Conservation (phyloP, 2,329 filamentous ascomycete genomes). For the Sporothrix euskadiensis region DNA sequence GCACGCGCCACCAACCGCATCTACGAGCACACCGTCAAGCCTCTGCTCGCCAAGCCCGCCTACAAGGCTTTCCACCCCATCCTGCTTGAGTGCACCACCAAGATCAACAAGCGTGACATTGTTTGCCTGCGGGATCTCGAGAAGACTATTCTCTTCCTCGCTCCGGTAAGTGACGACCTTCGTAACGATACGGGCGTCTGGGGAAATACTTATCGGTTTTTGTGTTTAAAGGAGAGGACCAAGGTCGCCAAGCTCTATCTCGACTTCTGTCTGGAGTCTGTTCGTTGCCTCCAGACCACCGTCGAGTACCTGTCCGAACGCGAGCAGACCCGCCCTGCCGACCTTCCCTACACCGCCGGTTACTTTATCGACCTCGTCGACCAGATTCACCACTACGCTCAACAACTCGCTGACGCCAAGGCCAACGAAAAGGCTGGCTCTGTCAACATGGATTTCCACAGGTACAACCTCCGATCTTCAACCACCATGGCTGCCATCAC, state of each 20-base stretch:
- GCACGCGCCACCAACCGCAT: slow-evolving; percentile 73
- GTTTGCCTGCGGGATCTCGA: slow-evolving; percentile 90
- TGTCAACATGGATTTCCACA: slow-evolving; percentile 59
- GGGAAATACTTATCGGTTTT: slow-evolving; percentile 68
- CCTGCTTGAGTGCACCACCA: slow-evolving; percentile 73
- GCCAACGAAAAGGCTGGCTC: slow-evolving; percentile 47
- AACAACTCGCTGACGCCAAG: slow-evolving; percentile 74
- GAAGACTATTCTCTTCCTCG: slow-evolving; percentile 86
- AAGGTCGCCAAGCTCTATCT: slow-evolving; percentile 72
- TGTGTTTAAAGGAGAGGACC: slow-evolving; percentile 74
- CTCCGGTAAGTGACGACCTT: slow-evolving; percentile 73
- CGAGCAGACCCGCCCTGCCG: slow-evolving; percentile 79
- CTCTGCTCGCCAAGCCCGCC: slow-evolving; percentile 70
- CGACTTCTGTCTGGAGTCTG: slow-evolving; percentile 85
- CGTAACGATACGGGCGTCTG: slow-evolving; percentile 50
- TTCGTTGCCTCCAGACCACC: slow-evolving; percentile 85
- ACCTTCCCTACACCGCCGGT: slow-evolving; percentile 90
- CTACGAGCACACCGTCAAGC: slow-evolving; percentile 73
- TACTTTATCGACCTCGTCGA: slow-evolving; percentile 97
- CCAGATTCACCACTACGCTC: slow-evolving; percentile 87
- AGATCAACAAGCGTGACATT: slow-evolving; percentile 82
- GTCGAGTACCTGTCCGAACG: slow-evolving; percentile 82
- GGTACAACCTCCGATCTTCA: slow-evolving; percentile 46
- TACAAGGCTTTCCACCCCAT: slow-evolving; percentile 81
- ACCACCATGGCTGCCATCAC: neutral